These are phyloP conservation scores for Stropharia rugosoannulata DNA, from an alignment of 768 basidiomycete species.

Conservation along the genomic window DNA sequence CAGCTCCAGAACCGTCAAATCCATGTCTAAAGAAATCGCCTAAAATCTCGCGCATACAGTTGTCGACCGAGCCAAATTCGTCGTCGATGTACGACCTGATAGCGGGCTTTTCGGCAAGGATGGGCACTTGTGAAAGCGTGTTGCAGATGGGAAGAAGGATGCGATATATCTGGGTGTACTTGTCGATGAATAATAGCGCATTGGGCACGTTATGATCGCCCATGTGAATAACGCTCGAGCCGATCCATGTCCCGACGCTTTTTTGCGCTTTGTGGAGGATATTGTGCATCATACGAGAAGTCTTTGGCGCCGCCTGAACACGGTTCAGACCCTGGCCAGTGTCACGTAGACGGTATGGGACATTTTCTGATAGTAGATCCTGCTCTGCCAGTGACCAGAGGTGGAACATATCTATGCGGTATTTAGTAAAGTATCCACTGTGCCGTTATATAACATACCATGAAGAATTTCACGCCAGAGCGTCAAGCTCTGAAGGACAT, in stretches of 20 bases:
- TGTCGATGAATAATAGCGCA: constrained; percentile 88
- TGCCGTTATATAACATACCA: constrained; percentile 39
- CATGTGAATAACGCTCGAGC: constrained; percentile 88
- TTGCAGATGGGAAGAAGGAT: constrained; percentile 88
- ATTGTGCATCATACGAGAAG: constrained; percentile 86
- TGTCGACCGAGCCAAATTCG: constrained; percentile 79
- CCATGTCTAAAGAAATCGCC: constrained; percentile 86
- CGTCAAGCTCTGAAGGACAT: constrained; percentile 83
- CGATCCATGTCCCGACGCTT: constrained; percentile 82
- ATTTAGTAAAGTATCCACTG: background rate
- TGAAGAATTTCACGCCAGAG: constrained; percentile 86
- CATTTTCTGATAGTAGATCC: constrained; percentile 74
- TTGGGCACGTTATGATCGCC: constrained; percentile 86
- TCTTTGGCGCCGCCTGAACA: constrained; percentile 84
- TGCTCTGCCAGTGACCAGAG: constrained; percentile 81
- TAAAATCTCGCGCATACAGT: constrained; percentile 67
- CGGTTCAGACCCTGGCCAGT: constrained; percentile 92
- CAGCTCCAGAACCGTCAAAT: constrained; percentile 89
- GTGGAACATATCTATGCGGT: constrained; percentile 76
- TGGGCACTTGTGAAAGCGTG: constrained; percentile 70
- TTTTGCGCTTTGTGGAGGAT: constrained; percentile 83
- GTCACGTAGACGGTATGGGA: constrained; percentile 79
- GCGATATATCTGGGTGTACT: constrained; percentile 90
- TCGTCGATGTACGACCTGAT: constrained; percentile 74
- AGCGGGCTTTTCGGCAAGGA: constrained; percentile 66